phyloP scores from a whole-genome alignment of 106 monocot species.

The Alisma plantagoaquatica region DNA sequence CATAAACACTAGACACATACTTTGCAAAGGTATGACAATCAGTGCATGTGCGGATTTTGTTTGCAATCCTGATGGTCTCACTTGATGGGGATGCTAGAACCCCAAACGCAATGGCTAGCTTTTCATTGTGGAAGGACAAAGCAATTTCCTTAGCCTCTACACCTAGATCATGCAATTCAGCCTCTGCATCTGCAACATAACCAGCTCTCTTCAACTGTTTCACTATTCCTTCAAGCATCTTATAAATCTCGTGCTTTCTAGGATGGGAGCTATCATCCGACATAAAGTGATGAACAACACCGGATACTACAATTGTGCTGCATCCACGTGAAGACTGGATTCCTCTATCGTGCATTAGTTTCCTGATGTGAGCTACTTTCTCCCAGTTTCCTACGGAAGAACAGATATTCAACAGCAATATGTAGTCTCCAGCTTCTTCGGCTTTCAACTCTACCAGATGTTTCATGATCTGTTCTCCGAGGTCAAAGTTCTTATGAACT shows the following conservation, averaged over 20 bases:
- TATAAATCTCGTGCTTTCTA: slow-evolving; percentile 51
- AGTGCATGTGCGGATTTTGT: slow-evolving; percentile 63
- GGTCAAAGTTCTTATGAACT: slow-evolving; percentile 8
- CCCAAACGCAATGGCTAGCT: slow-evolving; percentile 65
- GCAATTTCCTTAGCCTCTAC: slow-evolving; percentile 33
- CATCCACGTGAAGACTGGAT: slow-evolving; percentile 65
- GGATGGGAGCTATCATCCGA: slow-evolving; percentile 49
- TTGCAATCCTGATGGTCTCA: slow-evolving; percentile 55
- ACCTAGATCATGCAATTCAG: slow-evolving; percentile 62
- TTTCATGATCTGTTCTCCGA: slow-evolving; percentile 31
- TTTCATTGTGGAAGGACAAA: slow-evolving; percentile 63
- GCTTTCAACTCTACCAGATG: slow-evolving; percentile 68
- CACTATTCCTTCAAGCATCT: slow-evolving; percentile 61
- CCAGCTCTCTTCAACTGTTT: slow-evolving; percentile 65
- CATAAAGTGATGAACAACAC: slow-evolving; percentile 59
- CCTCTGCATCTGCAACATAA: slow-evolving; percentile 34
- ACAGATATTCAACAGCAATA: slow-evolving; percentile 62
- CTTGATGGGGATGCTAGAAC: slow-evolving; percentile 50
- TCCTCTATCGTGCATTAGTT: slow-evolving; percentile 58
- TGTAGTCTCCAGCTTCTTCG: slow-evolving; percentile 62
- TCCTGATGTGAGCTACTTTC: slow-evolving; percentile 56
- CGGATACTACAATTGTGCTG: slow-evolving; percentile 44
- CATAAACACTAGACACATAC: slow-evolving; percentile 51
- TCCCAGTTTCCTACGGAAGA: slow-evolving; percentile 56
- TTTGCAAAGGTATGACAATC: slow-evolving; percentile 64